phyloP scores from a whole-genome alignment of 768 basidiomycete genomes.

The Boletus rubropictus region DNA sequence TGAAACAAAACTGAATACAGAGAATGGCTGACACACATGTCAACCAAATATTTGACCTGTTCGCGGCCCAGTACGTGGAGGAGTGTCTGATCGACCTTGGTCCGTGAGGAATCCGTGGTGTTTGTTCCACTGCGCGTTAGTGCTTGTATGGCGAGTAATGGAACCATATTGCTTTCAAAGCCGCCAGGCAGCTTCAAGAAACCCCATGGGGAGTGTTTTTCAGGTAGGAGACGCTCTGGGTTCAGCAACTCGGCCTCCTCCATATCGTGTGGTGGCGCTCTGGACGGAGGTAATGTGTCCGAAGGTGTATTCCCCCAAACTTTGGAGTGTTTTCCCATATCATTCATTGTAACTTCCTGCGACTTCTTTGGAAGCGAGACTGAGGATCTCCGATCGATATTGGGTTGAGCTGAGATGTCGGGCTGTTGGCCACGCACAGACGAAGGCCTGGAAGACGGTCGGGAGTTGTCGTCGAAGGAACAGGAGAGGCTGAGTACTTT shows the following conservation, averaged over 20 bases:
- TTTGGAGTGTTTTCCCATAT: conserved; percentile 18
- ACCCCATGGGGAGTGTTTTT: conserved; percentile 35
- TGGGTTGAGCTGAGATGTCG: conserved; percentile 18
- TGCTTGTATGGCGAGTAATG: conserved; percentile 43
- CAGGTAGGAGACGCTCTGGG: conserved; percentile 34
- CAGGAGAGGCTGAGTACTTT: conserved; percentile 43
- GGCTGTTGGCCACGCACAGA: conserved; percentile 17
- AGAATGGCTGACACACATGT: conserved; percentile 30
- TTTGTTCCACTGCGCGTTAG: conserved; percentile 30
- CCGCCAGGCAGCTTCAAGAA: conserved; percentile 34
- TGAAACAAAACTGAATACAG: not conserved
- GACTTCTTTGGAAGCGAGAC: conserved; percentile 16
- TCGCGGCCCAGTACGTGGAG: conserved; percentile 30
- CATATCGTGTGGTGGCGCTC: conserved; percentile 10
- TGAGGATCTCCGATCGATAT: conserved; percentile 23
- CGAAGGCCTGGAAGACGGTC: conserved; percentile 11
- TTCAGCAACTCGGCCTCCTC: conserved; percentile 30
- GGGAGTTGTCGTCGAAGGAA: conserved; percentile 38
- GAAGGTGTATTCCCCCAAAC: conserved; percentile 18
- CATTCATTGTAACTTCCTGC: conserved; percentile 19
- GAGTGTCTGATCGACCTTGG: conserved; percentile 26
- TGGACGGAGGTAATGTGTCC: conserved; percentile 16
- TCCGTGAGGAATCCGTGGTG: conserved; percentile 17
- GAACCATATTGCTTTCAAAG: conserved; percentile 40
- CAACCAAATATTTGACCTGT: conserved; percentile 34